Percentiles rank a stretch among this genome's conserved stretches.
These are phyloP conservation scores for Coleophoma crateriformis DNA, from an alignment of 2,329 filamentous ascomycete genomes.

Conservation along the genomic window DNA sequence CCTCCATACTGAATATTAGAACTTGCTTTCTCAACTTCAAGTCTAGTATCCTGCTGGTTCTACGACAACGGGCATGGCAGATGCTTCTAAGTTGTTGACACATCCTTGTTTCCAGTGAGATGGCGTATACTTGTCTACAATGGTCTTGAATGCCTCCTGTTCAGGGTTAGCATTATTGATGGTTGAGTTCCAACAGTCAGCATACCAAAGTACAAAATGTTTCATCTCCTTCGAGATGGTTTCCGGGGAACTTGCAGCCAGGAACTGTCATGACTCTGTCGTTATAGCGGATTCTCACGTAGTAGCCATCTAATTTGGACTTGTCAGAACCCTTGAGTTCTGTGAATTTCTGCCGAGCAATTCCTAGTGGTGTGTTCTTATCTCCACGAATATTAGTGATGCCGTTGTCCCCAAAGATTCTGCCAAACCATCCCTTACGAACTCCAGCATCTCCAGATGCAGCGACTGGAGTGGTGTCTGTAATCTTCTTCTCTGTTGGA, in stretches of 20 bases:
- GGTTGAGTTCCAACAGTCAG: slow-evolving; percentile 6
- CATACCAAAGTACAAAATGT: slow-evolving; percentile 83
- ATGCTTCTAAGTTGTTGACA: slow-evolving; percentile 44
- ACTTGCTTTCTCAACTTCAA: slow-evolving; percentile 5
- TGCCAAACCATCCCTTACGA: slow-evolving; percentile 17
- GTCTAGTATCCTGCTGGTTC: slow-evolving; percentile 26
- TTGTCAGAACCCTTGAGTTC: slow-evolving; percentile 53
- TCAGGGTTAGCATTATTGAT: background rate
- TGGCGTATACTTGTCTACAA: slow-evolving; percentile 88
- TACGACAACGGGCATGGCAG: slow-evolving; percentile 22
- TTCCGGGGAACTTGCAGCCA: slow-evolving; percentile 69
- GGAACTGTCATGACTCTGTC: slow-evolving; percentile 77
- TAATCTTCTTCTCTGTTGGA: slow-evolving; percentile 14
- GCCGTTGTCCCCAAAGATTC: slow-evolving; percentile 16
- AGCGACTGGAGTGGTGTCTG: background rate
- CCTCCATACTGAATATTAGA: background rate
- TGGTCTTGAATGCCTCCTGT: slow-evolving; percentile 81
- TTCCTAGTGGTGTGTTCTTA: slow-evolving; percentile 31
- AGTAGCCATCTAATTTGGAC: slow-evolving; percentile 65
- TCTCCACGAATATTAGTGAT: slow-evolving; percentile 12
- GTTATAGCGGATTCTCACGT: slow-evolving; percentile 87
- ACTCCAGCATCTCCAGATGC: slow-evolving; percentile 1
- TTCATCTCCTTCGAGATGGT: slow-evolving; percentile 81
- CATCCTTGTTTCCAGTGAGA: slow-evolving; percentile 68
- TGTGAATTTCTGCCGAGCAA: slow-evolving; percentile 54